Conservation (phyloP, 768 basidiomycete genomes). For the Amyloporia xantha region DNA sequence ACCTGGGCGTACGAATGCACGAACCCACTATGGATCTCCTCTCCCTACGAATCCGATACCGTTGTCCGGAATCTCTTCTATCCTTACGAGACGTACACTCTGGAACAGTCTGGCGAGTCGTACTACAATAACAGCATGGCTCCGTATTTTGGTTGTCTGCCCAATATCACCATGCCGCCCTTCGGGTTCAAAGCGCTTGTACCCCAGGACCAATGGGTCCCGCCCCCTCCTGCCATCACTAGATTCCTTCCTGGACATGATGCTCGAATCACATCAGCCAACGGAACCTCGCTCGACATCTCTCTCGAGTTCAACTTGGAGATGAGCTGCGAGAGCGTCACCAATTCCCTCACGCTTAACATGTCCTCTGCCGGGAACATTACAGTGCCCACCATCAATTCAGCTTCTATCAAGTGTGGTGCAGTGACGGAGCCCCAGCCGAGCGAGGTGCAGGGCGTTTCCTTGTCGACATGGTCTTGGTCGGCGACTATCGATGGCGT, state of each 20-base stretch:
- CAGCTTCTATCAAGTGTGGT: conserved; percentile 39
- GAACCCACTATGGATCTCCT: conserved; percentile 60
- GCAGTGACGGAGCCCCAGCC: conserved; percentile 42
- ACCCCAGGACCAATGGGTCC: conserved; percentile 56
- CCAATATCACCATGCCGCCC: conserved; percentile 54
- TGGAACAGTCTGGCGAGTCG: conserved; percentile 58
- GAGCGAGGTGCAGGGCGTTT: conserved; percentile 45
- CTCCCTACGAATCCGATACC: conserved; percentile 62
- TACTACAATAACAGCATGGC: conserved; percentile 51
- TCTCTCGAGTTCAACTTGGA: conserved; percentile 68
- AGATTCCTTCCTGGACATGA: conserved; percentile 86
- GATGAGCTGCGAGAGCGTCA: conserved; percentile 73
- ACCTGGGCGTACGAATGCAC: conserved; percentile 61
- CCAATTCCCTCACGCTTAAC: conserved; percentile 54
- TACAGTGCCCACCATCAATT: conserved; percentile 44
- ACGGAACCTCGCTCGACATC: conserved; percentile 54
- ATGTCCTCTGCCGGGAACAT: conserved; percentile 65
- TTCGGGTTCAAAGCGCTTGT: conserved; percentile 83
- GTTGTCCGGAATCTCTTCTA: conserved; percentile 69
- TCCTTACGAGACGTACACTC: conserved; percentile 75
- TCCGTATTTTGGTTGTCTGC: conserved; percentile 74
- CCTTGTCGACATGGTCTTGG: conserved; percentile 65
- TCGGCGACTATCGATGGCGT: conserved; percentile 66
- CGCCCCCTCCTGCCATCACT: conserved; percentile 67
- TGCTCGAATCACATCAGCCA: conserved; percentile 51